phyloP scores from a whole-genome alignment of 768 basidiomycete genomes.

The Kwoniella heveanensis region DNA sequence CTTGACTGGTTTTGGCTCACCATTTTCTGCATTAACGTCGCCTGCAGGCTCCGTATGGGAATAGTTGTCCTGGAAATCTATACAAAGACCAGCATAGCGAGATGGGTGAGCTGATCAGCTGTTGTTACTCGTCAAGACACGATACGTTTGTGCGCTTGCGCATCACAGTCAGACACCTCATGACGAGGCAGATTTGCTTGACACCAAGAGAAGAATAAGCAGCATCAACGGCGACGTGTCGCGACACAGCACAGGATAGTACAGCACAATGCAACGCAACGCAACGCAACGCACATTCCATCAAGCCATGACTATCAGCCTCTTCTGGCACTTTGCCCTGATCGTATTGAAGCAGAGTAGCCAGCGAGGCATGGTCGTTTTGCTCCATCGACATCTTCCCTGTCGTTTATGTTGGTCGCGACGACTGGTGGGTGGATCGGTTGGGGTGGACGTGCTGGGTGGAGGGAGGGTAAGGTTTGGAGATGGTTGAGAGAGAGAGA shows the following conservation, averaged over 20 bases:
- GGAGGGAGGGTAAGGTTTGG: slow-evolving; percentile 13
- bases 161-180: no score
- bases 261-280: neutral
- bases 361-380: slow-evolving; percentile 13
- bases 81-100: neutral
- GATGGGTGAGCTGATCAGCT: no score
- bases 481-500: neutral
- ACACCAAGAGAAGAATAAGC: no score
- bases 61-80: slow-evolving; percentile 18
- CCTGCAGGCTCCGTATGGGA: slow-evolving; percentile 10
- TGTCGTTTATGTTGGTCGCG: slow-evolving; percentile 1
- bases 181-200: no score
- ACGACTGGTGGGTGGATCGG: neutral
- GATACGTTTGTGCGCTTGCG: no score
- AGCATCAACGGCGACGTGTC: no score
- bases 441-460: slow-evolving; percentile 15
- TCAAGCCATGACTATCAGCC: slow-evolving; percentile 11
- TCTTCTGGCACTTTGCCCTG: slow-evolving; percentile 11
- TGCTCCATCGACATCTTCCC: slow-evolving; percentile 7
- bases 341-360: slow-evolving; percentile 14
- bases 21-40: slow-evolving; percentile 1
- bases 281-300: slow-evolving; percentile 17
- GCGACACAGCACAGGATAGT: neutral
- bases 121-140: no score
- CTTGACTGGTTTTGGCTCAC: no score